Evolutionary conservation across 1,284 basidiomycete species (phyloP).

Genomic region (Kalmanozyma brasiliensis): DNA sequence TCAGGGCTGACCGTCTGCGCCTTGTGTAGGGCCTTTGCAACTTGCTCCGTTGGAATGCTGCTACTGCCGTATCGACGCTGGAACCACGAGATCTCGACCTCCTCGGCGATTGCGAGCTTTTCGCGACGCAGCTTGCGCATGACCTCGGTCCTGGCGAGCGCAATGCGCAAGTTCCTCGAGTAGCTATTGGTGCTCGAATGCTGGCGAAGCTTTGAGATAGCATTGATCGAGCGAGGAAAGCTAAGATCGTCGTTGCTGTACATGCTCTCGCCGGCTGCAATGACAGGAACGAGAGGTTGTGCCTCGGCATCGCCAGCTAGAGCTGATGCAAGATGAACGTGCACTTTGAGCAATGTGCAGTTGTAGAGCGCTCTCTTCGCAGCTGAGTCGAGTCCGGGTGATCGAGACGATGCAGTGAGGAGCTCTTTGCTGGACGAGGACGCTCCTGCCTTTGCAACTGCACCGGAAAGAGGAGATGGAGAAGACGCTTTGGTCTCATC

Average conservation of each 20-base stretch:
- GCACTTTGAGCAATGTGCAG: conserved; percentile 60
- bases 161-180: conserved; percentile 41
- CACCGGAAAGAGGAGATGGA: conserved; percentile 40
- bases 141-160: conserved; percentile 45
- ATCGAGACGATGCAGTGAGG: conserved; percentile 1
- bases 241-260: conserved; percentile 38
- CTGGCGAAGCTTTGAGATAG: conserved; percentile 13
- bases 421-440: conserved; percentile 18
- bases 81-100: conserved; percentile 62
- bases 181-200: conserved; percentile 39
- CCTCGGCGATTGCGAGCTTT: conserved; percentile 33
- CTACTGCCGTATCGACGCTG: conserved; percentile 49
- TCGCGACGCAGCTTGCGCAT: conserved; percentile 49
- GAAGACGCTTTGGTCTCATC: neutral
- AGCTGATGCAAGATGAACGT: conserved; percentile 47
- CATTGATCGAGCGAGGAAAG: conserved; percentile 58
- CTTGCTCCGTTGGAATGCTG: conserved; percentile 40
- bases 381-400: conserved; percentile 45
- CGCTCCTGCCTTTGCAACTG: conserved; percentile 15
- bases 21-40: conserved; percentile 36
- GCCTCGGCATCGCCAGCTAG: conserved; percentile 24
- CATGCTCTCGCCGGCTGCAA: conserved; percentile 20
- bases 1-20: conserved; percentile 50
- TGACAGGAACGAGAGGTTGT: conserved; percentile 24
- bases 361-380: conserved; percentile 59